phyloP scores from a whole-genome alignment of 257 asterid species.

The Lithospermum erythrorhizon region DNA sequence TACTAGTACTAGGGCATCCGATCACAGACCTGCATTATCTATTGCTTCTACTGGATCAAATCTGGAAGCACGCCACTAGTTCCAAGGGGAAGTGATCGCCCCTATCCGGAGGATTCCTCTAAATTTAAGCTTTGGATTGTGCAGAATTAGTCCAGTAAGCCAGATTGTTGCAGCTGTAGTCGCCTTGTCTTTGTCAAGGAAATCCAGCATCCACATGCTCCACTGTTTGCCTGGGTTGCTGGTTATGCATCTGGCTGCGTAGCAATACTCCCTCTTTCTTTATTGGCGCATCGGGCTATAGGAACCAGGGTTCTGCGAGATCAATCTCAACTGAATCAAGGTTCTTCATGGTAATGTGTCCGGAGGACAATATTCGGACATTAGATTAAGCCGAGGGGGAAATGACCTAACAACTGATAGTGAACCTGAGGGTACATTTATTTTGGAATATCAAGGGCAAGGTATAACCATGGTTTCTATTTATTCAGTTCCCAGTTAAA shows the following conservation, averaged over 20 bases:
- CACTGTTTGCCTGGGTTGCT: conserved; percentile 61
- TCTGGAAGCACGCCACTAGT: conserved; percentile 47
- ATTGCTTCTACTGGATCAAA: conserved; percentile 39
- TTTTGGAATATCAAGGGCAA: conserved; percentile 36
- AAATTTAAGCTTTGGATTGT: conserved; percentile 73
- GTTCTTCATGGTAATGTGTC: conserved; percentile 38
- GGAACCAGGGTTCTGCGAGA: conserved; percentile 68
- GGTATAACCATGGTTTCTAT: conserved; percentile 27
- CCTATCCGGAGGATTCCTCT: conserved; percentile 70
- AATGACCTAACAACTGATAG: conserved; percentile 32
- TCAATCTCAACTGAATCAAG: conserved; percentile 39
- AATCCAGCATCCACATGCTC: conserved; percentile 80
- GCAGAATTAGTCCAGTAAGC: conserved; percentile 55
- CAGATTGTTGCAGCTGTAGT: conserved; percentile 75
- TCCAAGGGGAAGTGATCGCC: conserved; percentile 57
- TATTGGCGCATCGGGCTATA: conserved; percentile 81
- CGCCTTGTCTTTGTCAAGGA: conserved; percentile 56
- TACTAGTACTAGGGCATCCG: conserved; percentile 42
- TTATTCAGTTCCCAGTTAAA: no score
- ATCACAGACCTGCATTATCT: conserved; percentile 40
- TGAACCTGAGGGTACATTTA: conserved; percentile 35
- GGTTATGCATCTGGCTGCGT: conserved; percentile 97
- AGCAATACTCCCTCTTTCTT: conserved; percentile 73
- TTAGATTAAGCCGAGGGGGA: conserved; percentile 26
- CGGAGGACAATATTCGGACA: conserved; percentile 30